Base-by-base conservation (phyloP, 2,329 filamentous ascomycete species). In the Shiraia bambusicola region DNA sequence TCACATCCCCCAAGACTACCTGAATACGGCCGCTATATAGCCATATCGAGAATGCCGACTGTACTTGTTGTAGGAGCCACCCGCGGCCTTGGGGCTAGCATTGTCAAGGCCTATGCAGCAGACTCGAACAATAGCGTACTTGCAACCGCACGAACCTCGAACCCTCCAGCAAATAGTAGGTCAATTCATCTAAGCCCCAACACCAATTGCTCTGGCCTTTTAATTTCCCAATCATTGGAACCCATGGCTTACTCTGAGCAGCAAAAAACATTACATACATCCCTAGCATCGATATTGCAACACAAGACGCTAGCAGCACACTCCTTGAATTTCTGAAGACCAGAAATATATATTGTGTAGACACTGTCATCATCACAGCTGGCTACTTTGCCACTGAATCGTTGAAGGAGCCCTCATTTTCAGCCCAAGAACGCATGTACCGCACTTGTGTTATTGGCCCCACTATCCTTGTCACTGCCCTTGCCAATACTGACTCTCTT, bases 341-440 rank as follows among this genome's bases (percentile, higher is more conserved):
- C 6, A 63, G 76, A 14, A 73, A 73, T 10, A 64, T 72, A n/a
- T 34, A 50, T 2, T 45, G 54, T 12, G 30, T 70, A 32, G 64
- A 71, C 48, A 66, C 71, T 3, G 66, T 84, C 61, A 79, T 88
- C 57, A 81, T 88, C 53, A 81, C 81, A 2, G 84, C 85, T 0
- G 84, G 85, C 6, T 81, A 84, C 63, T 88, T 89, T 57, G 76
- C 74, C 14, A 82, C 79, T 2, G 86, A 88, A 55, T 77, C 81
- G 47, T 81, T 87, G 43, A 69, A 76, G 37, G 73, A 81, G 2
- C 84, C 83, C 0, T 77, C 82, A 47, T 88, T 82, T 76, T 77
- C 81, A 19, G 79, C 81, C 24, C 75, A 88, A 64, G 74, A 86
- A 35, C 78, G 74, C 49, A 88, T 87, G 82, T 88, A 88, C 64